Conservation (phyloP, 345 rosid genomes). For the Pseudoturritis turrita region DNA sequence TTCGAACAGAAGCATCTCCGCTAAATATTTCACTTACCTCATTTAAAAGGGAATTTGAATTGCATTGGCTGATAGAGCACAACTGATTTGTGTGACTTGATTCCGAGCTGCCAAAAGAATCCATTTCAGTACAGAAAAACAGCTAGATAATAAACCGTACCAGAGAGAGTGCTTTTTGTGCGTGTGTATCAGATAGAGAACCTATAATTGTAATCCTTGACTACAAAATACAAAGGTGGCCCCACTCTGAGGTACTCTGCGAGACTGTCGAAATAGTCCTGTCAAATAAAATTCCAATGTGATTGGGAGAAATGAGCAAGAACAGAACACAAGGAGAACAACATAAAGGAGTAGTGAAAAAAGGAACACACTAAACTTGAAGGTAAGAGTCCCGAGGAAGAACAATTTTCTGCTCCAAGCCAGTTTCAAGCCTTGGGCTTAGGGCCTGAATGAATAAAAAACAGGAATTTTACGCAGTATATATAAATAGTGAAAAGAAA, state of each 20-base stretch:
- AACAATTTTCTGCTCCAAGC: slow-evolving; percentile 93
- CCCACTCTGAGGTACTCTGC: slow-evolving; percentile 87
- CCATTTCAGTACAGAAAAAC: slow-evolving; percentile 27
- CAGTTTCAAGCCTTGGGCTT: slow-evolving; percentile 82
- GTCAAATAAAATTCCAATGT: slow-evolving; percentile 23
- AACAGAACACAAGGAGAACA: slow-evolving; percentile 1
- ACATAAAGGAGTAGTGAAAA: slow-evolving; percentile 4
- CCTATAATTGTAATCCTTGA: slow-evolving; percentile 94
- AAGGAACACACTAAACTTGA: slow-evolving; percentile 53
- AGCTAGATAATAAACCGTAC: neutral
- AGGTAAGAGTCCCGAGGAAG: slow-evolving; percentile 97
- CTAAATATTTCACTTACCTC: slow-evolving; percentile 45
- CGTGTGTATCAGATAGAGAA: slow-evolving; percentile 25
- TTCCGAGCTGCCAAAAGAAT: slow-evolving; percentile 51
- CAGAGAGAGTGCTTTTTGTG: neutral
- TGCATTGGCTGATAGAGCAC: slow-evolving; percentile 93
- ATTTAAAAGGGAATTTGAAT: slow-evolving; percentile 76
- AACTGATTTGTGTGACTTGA: slow-evolving; percentile 80
- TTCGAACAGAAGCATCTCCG: neutral
- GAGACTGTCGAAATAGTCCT: slow-evolving; percentile 86
- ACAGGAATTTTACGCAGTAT: neutral
- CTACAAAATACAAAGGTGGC: slow-evolving; percentile 93
- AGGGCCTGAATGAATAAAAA: slow-evolving; percentile 51
- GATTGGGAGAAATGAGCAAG: neutral
- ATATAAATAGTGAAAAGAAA: neutral